Percentiles rank a stretch among this genome's conserved stretches.
Evolutionary conservation across 495 filamentous ascomycete species (phyloP).

Genomic region (Recurvomyces mirabilis): DNA sequence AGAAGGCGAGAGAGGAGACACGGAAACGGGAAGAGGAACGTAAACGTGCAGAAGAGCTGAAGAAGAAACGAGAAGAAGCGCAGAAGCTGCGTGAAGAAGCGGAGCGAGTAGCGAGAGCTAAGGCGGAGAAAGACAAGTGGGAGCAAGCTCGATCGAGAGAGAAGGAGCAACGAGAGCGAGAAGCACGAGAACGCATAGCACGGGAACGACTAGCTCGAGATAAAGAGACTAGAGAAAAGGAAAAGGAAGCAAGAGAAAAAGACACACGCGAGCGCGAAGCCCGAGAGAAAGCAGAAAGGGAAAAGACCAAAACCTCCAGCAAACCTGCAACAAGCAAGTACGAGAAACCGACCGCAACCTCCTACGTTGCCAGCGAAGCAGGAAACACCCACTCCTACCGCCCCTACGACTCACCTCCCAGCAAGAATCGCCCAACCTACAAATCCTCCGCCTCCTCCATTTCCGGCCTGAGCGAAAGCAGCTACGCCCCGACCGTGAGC

Average conservation of each 20-base stretch:
- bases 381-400: constrained; percentile 55
- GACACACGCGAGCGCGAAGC: constrained; percentile 16
- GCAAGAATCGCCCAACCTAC: constrained; percentile 38
- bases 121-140: constrained; percentile 36
- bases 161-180: constrained; percentile 32
- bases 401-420: constrained; percentile 57
- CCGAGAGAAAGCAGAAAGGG: constrained; percentile 28
- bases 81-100: constrained; percentile 31
- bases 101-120: constrained; percentile 30
- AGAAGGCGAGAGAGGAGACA: constrained; percentile 61
- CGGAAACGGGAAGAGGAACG: constrained; percentile 49
- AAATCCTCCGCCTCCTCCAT: constrained; percentile 53
- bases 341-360: constrained; percentile 47
- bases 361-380: constrained; percentile 54
- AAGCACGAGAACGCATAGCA: constrained; percentile 32
- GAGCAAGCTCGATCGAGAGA: constrained; percentile 34
- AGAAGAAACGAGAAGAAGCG: constrained; percentile 37
- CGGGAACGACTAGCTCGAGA: constrained; percentile 35
- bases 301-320: constrained; percentile 17
- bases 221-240: constrained; percentile 37
- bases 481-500: constrained; percentile 67
- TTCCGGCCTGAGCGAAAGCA: constrained; percentile 71
- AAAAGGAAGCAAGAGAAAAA: constrained; percentile 26
- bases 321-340: constrained; percentile 36
- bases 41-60: constrained; percentile 44